Conservation (phyloP, 768 basidiomycete genomes). For the Exidia glandulosa region DNA sequence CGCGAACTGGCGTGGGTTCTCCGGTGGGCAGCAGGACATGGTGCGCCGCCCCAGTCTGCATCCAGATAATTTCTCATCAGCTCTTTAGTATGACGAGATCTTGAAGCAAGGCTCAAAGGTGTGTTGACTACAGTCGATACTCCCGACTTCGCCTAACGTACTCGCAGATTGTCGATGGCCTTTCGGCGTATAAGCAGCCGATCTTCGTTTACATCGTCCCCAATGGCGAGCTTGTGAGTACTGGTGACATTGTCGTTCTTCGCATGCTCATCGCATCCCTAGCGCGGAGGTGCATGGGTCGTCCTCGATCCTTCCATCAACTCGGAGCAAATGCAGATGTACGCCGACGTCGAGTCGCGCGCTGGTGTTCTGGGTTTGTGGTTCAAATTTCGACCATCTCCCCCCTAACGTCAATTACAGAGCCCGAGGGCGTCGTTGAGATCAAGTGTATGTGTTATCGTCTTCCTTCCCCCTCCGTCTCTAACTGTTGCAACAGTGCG, state of each 20-base stretch:
- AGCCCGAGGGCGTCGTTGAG: conserved; percentile 95
- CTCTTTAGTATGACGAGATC: conserved; percentile 66
- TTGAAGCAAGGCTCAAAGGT: conserved; percentile 96
- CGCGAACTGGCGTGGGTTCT: conserved; percentile 99
- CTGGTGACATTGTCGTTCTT: not conserved
- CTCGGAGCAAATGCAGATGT: conserved; percentile 97
- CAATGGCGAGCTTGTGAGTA: conserved; percentile 70
- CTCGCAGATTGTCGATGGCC: conserved; percentile 96
- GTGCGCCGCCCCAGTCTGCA: conserved; percentile 16
- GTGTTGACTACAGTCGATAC: conserved; percentile 7
- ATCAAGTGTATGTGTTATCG: conserved; percentile 48
- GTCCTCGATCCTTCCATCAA: conserved; percentile 98
- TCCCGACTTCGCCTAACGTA: conserved; percentile 11
- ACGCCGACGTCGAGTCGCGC: conserved; percentile 89
- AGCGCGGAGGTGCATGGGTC: conserved; percentile 97
- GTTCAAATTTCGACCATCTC: too few relatives aligned
- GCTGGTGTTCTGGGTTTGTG: conserved; percentile 62
- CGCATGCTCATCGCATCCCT: not conserved
- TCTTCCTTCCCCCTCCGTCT: not conserved
- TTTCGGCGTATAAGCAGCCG: conserved; percentile 93
- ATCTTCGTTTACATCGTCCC: conserved; percentile 98
- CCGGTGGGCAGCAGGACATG: conserved; percentile 99
- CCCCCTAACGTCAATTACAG: conserved; percentile 21
- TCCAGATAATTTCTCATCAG: not conserved
- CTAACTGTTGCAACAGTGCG: conserved; percentile 39